phyloP scores from a whole-genome alignment of 768 basidiomycete species.

The Lyophyllum semitale region DNA sequence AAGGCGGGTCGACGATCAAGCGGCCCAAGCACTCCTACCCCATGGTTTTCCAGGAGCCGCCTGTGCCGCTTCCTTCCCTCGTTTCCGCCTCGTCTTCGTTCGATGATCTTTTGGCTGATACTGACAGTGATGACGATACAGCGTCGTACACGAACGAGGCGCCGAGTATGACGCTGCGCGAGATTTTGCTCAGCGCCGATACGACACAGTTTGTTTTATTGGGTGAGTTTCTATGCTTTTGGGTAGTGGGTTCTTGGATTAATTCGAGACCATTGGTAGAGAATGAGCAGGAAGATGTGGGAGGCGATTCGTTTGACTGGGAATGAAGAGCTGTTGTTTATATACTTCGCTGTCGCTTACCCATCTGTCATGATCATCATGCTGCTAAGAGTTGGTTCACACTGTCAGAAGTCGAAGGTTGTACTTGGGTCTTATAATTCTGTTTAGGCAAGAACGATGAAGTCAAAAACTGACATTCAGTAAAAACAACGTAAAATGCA shows the following conservation, averaged over 20 bases:
- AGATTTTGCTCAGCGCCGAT: slow-evolving; percentile 44
- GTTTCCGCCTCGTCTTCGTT: slow-evolving; percentile 10
- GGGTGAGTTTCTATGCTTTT: slow-evolving; percentile 20
- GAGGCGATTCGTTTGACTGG: slow-evolving; percentile 23
- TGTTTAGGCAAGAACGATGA: too few relatives aligned
- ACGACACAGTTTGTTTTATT: slow-evolving; percentile 40
- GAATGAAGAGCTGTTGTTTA: too few relatives aligned
- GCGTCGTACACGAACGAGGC: slow-evolving; percentile 35
- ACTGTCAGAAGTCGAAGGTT: too few relatives aligned
- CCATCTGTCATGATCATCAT: too few relatives aligned
- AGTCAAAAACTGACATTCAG: too few relatives aligned
- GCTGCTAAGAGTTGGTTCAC: too few relatives aligned
- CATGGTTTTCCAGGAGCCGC: slow-evolving; percentile 19
- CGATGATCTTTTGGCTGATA: not conserved
- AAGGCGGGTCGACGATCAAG: slow-evolving; percentile 17
- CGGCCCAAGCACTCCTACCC: slow-evolving; percentile 20
- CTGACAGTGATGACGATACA: slow-evolving; percentile 7
- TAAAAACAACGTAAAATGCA: not conserved
- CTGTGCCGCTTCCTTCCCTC: slow-evolving; percentile 18
- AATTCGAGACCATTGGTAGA: slow-evolving; percentile 1
- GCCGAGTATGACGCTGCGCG: slow-evolving; percentile 49
- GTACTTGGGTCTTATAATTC: too few relatives aligned
- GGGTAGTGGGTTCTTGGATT: not conserved
- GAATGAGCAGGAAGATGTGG: slow-evolving; percentile 14
- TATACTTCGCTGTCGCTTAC: slow-evolving; percentile 78